Conservation (phyloP, 306 rosid genomes). For the Medicago lupulina region DNA sequence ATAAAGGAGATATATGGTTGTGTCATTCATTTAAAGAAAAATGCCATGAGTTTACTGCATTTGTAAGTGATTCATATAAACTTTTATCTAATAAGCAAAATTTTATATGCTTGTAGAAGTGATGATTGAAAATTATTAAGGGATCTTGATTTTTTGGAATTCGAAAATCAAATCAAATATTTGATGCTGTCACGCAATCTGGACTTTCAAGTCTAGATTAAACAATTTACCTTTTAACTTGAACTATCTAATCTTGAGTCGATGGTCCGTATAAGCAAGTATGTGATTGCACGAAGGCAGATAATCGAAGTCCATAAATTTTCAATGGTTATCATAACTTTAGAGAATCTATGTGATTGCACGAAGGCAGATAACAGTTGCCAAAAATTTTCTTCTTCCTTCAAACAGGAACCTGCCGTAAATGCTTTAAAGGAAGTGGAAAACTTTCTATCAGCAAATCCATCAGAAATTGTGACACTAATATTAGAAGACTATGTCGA, state of each 20-base stretch:
- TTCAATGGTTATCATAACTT: background rate
- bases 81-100: background rate
- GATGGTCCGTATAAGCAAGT: background rate
- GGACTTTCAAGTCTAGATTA: background rate
- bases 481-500: constrained; percentile 57
- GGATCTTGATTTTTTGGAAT: background rate
- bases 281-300: background rate
- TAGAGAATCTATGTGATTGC: too few relatives aligned
- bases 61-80: constrained; percentile 42
- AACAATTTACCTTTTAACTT: background rate
- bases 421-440: constrained; percentile 50
- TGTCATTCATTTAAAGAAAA: constrained; percentile 77
- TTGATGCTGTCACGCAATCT: background rate
- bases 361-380: too few relatives aligned
- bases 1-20: constrained; percentile 69
- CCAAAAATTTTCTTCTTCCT: background rate
- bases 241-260: background rate
- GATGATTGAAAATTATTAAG: background rate
- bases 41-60: constrained; percentile 57
- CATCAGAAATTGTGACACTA: constrained; percentile 54
- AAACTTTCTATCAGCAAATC: constrained; percentile 44
- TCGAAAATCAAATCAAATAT: background rate
- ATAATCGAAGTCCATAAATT: background rate
- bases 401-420: constrained; percentile 48
- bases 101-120: background rate